Percentiles rank a stretch among this genome's conserved stretches.
phyloP scores from a whole-genome alignment of 75 land plant species.

The Pinus taeda region DNA sequence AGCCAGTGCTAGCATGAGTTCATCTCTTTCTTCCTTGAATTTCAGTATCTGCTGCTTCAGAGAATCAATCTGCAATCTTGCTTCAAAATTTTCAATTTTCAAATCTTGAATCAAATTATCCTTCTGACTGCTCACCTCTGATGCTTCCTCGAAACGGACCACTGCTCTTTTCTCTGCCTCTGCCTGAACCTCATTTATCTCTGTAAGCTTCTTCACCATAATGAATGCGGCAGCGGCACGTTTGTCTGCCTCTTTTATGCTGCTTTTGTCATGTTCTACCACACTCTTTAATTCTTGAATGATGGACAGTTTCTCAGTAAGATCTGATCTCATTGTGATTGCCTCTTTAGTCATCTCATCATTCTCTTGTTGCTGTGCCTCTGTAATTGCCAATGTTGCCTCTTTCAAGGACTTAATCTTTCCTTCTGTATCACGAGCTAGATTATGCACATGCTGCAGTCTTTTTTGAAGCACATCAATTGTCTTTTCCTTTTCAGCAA shows the following conservation, averaged over 20 bases:
- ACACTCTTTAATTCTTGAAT: constrained; percentile 24
- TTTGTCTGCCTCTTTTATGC: constrained; percentile 30
- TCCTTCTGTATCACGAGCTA: constrained; percentile 59
- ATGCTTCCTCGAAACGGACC: constrained; percentile 18
- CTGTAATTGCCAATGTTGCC: constrained; percentile 56
- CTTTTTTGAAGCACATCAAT: constrained; percentile 63
- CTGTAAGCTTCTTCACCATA: constrained; percentile 37
- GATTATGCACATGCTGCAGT: constrained; percentile 48
- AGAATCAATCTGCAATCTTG: constrained; percentile 19
- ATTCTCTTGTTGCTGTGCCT: constrained; percentile 58
- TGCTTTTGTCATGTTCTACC: constrained; percentile 19
- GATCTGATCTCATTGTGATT: constrained; percentile 19
- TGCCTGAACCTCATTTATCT: constrained; percentile 11
- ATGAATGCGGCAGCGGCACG: constrained; percentile 62
- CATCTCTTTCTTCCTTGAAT: constrained; percentile 17
- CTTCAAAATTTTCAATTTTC: constrained; percentile 11
- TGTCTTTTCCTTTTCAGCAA: constrained; percentile 46
- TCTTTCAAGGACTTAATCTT: constrained; percentile 73
- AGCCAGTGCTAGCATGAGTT: constrained; percentile 12
- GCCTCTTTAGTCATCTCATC: constrained; percentile 49
- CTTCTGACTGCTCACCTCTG: constrained; percentile 14
- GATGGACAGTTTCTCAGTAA: constrained; percentile 18
- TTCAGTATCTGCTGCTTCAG: constrained; percentile 19
- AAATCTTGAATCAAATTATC: constrained; percentile 27
- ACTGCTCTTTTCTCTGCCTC: constrained; percentile 17